Conservation (phyloP, 2,329 filamentous ascomycete genomes). For the Falciphora oryzae region DNA sequence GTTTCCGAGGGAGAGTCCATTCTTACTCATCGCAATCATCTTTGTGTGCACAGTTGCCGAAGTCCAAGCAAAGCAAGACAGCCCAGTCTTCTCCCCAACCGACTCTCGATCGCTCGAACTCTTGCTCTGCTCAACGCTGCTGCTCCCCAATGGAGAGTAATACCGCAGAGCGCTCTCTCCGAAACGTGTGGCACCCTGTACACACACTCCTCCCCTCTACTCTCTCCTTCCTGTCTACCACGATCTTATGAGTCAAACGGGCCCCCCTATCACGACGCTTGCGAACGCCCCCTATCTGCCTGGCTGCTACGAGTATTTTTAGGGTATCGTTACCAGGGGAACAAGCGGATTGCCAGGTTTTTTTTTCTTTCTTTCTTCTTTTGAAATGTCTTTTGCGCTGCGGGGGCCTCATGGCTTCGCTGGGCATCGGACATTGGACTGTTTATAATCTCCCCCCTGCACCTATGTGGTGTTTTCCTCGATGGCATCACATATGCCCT, state of each 20-base stretch:
- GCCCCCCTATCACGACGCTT: not conserved
- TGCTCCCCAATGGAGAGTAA: constrained; percentile 26
- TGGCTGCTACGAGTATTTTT: not conserved
- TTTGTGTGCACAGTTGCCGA: constrained; percentile 26
- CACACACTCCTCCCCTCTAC: not conserved
- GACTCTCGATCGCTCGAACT: constrained; percentile 42
- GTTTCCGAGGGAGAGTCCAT: not conserved
- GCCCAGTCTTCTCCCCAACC: constrained; percentile 44
- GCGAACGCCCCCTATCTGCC: not conserved
- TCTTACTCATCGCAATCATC: not conserved
- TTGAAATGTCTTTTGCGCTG: not conserved
- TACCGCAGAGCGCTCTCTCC: not conserved
- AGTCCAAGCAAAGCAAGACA: constrained; percentile 41
- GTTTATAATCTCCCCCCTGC: not conserved
- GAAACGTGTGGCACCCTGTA: not conserved
- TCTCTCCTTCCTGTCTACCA: not conserved
- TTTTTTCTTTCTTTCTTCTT: not conserved
- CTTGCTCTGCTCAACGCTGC: constrained; percentile 36
- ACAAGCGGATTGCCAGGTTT: too few relatives aligned
- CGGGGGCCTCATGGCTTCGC: not conserved
- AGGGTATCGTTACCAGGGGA: not conserved
- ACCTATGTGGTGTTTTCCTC: not conserved
- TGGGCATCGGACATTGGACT: not conserved
- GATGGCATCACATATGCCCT: not conserved
- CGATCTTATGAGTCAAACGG: not conserved